A percentile compares a stretch with the other conserved stretches of the same genome.
These are phyloP conservation scores for Inonotus hispidus DNA, from an alignment of 1,284 basidiomycete species.

Conservation along the genomic window DNA sequence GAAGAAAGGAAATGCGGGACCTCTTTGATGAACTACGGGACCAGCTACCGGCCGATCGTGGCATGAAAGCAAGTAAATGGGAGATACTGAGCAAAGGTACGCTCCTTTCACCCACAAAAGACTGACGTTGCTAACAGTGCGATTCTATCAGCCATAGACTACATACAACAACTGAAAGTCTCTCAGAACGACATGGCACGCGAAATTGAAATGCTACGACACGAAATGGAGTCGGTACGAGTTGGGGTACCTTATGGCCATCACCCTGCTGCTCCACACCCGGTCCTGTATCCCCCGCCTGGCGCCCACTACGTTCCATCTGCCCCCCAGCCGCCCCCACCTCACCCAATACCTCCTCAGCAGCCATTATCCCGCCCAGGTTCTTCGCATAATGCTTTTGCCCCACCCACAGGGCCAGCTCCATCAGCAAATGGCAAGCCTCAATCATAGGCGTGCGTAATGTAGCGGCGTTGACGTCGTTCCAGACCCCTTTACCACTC, in stretches of 20 bases:
- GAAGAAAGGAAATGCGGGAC: constrained; percentile 97
- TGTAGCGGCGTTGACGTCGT: constrained; percentile 8
- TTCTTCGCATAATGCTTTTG: constrained; percentile 47
- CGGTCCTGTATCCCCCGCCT: constrained; percentile 42
- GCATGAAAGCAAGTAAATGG: constrained; percentile 96
- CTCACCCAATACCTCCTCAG: constrained; percentile 38
- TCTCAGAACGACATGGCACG: constrained; percentile 69
- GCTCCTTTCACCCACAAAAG: constrained; percentile 13
- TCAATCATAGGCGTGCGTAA: constrained; percentile 4
- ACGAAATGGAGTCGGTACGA: constrained; percentile 65
- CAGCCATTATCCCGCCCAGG: constrained; percentile 27
- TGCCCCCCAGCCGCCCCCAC: constrained; percentile 32
- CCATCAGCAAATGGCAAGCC: constrained; percentile 17
- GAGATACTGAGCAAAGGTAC: constrained; percentile 90
- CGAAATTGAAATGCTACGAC: constrained; percentile 73
- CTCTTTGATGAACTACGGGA: constrained; percentile 92
- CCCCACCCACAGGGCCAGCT: constrained; percentile 30
- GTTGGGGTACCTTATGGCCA: constrained; percentile 50
- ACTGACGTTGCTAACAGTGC: constrained; percentile 11
- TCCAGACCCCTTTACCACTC: neutral
- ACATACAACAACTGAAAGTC: constrained; percentile 72
- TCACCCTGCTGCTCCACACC: constrained; percentile 42
- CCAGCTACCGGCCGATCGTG: constrained; percentile 83
- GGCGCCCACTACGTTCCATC: constrained; percentile 7
- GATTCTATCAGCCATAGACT: constrained; percentile 70